Conservation (phyloP, 2,329 filamentous ascomycete genomes). For the Thielaviopsis populi region DNA sequence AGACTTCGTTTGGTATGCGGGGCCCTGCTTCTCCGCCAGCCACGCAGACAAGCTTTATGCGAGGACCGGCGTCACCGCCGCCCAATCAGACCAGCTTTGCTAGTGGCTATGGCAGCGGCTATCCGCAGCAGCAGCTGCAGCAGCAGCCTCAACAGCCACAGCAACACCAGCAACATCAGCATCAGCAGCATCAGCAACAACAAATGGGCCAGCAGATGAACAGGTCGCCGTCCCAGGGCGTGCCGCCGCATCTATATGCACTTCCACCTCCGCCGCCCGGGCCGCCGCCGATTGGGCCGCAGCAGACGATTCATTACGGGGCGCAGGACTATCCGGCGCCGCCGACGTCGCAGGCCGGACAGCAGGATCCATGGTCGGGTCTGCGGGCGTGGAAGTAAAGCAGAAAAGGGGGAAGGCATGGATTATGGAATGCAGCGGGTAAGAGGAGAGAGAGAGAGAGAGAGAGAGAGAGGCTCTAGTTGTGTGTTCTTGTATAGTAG, state of each 20-base stretch:
- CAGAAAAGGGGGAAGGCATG: no score
- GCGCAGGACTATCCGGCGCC: slow-evolving; percentile 23
- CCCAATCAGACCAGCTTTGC: slow-evolving; percentile 40
- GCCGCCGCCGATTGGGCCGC: slow-evolving; percentile 45
- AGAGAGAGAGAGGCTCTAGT: not conserved
- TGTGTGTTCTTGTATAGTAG: no score
- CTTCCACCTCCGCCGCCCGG: slow-evolving; percentile 49
- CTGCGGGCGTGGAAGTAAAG: slow-evolving; percentile 37
- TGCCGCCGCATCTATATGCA: slow-evolving; percentile 43
- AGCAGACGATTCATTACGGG: slow-evolving; percentile 45
- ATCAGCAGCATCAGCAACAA: slow-evolving; percentile 31
- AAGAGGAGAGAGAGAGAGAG: not conserved
- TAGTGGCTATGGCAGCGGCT: slow-evolving; percentile 26
- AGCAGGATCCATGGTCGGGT: slow-evolving; percentile 38
- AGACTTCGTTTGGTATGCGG: slow-evolving; percentile 34
- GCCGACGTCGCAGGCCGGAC: slow-evolving; percentile 26
- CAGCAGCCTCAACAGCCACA: slow-evolving; percentile 30
- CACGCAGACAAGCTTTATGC: slow-evolving; percentile 33
- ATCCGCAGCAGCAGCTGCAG: slow-evolving; percentile 25
- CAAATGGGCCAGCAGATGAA: slow-evolving; percentile 25
- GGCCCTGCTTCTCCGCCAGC: slow-evolving; percentile 41
- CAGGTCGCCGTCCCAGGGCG: slow-evolving; percentile 23
- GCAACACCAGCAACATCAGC: slow-evolving; percentile 20
- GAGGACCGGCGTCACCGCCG: slow-evolving; percentile 38
- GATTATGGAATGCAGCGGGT: not conserved